Evolutionary conservation across 306 rosid species (phyloP).

Genomic region (Vigna mungo): DNA sequence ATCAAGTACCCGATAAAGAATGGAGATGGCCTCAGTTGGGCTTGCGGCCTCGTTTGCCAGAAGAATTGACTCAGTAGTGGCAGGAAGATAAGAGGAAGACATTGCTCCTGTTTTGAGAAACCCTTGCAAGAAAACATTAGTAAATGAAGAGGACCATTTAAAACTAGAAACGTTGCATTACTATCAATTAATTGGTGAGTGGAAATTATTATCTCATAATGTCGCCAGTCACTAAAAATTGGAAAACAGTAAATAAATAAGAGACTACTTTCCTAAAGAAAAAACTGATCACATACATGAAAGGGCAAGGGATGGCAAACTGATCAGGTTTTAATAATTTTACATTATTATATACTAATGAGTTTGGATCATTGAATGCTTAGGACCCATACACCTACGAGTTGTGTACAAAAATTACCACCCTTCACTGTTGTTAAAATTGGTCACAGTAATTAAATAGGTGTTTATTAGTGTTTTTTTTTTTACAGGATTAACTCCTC

Average conservation of each 20-base stretch:
- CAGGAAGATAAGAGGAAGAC: slow-evolving; percentile 84
- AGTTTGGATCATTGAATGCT: background rate
- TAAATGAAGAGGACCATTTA: slow-evolving; percentile 30
- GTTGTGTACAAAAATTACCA: background rate
- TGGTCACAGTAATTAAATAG: slow-evolving; percentile 1
- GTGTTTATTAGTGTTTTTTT: background rate
- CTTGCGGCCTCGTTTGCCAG: slow-evolving; percentile 74
- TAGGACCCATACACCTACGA: background rate
- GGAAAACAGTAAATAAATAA: background rate
- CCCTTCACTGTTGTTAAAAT: slow-evolving; percentile 12
- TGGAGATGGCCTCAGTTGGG: slow-evolving; percentile 76
- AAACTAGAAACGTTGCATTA: slow-evolving; percentile 18
- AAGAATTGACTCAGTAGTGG: slow-evolving; percentile 74
- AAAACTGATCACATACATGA: background rate
- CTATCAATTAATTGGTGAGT: background rate
- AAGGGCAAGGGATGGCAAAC: background rate
- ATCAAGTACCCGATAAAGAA: slow-evolving; percentile 77
- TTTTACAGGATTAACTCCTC: background rate
- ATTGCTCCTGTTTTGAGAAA: slow-evolving; percentile 50
- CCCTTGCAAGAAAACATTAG: slow-evolving; percentile 52
- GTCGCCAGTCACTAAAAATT: background rate
- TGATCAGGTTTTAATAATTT: background rate
- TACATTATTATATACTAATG: background rate
- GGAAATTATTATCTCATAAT: slow-evolving; percentile 18
- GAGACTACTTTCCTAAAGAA: background rate